Evolutionary conservation across 2,329 filamentous ascomycete genomes (phyloP).

Genomic region (Beauveria sp.): DNA sequence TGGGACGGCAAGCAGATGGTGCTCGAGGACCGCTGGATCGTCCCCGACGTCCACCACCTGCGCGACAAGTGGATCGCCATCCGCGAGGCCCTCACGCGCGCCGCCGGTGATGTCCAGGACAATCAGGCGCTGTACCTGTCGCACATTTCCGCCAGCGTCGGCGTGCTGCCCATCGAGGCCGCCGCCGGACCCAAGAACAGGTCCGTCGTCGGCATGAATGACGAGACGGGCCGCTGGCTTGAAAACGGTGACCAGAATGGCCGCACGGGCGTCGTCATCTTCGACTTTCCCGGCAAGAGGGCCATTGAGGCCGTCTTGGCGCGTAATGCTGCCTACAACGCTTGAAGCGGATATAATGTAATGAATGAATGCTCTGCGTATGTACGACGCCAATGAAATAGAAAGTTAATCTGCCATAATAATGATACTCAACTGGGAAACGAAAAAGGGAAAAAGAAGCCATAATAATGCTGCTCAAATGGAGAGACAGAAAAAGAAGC

Average conservation of each 20-base stretch:
- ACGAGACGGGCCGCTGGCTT: conserved; percentile 39
- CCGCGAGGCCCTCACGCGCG: conserved; percentile 30
- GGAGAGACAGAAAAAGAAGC: no score
- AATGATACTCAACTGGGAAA: no score
- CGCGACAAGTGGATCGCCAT: conserved; percentile 41
- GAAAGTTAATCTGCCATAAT: no score
- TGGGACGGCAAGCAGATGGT: conserved; percentile 38
- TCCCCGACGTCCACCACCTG: conserved; percentile 34
- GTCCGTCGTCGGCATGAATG: conserved; percentile 39
- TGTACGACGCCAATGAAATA: neutral
- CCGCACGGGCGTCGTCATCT: conserved; percentile 38
- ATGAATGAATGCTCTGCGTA: neutral
- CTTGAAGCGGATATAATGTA: neutral
- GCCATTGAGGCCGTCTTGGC: conserved; percentile 34
- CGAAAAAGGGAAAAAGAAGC: no score
- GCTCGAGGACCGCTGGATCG: conserved; percentile 40
- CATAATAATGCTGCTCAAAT: no score
- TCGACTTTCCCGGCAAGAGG: conserved; percentile 39
- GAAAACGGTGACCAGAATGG: conserved; percentile 20
- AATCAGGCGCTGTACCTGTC: conserved; percentile 35
- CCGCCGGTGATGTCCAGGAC: conserved; percentile 24
- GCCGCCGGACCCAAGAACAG: conserved; percentile 38
- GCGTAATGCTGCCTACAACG: conserved; percentile 28
- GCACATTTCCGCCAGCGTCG: conserved; percentile 40
- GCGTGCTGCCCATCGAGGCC: conserved; percentile 41